Base-by-base conservation (phyloP, 768 basidiomycete genomes). In the Leccinum boreale region DNA sequence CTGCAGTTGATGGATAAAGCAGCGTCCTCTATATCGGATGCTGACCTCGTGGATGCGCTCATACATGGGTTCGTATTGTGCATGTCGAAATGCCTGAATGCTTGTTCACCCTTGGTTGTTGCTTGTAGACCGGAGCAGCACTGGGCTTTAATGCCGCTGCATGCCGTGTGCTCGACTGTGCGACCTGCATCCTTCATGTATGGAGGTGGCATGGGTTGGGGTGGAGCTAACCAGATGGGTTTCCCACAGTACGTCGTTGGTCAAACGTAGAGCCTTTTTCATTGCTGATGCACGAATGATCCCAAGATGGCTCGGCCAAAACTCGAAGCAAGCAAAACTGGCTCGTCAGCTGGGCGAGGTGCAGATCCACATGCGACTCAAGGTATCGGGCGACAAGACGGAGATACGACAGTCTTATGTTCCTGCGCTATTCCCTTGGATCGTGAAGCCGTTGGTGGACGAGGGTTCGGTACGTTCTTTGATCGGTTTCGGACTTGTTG, bases 401-500 rank as follows among this genome's bases (percentile, higher is more conserved):
- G 96, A 98, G 72, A 92, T 98, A 62, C 82, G 97, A 52, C 89
- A 93, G 70, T 86, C 86, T 21, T 99, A 99, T 69, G 77, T 98
- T 54, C 94, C 97, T 2, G 83, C 91, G n/a, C 71, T 99, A 62
- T 90, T 85, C 73, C 86, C 89, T 31, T 80, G 87, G 65, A 78
- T 98, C 56, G 85, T 97, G 28, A 76, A 79, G 57, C 96, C 97
- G 0, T 76, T 99, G 23, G 81, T 85, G 57, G 85, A 89, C 14
- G 69, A 77, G 0, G 94, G 93, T 35, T 70, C 82, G 28, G 95
- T 94, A 62, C 53, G 94, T 85, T 17, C 7, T 42, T 17, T 65
- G 45, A n/a, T 14, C 45, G 57, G 24, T 33, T 28, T 26, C 12
- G 36, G 21, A 17, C n/a, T 36, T 36, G 36, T 36, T 19, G 11